phyloP scores from a whole-genome alignment of 1,139 yeast species.

The Yamadazyma jaroonii region DNA sequence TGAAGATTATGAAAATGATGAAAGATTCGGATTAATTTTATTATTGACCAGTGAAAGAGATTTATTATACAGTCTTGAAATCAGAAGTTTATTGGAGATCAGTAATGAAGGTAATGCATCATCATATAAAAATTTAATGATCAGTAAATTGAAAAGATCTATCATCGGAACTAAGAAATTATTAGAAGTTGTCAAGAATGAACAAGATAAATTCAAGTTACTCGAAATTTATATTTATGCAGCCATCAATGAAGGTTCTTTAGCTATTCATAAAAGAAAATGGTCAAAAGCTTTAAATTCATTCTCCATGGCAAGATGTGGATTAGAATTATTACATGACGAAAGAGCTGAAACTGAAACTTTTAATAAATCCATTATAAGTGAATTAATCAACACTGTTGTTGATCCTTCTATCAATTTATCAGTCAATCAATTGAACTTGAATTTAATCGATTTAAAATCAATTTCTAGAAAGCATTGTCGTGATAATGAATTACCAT shows the following conservation, averaged over 20 bases:
- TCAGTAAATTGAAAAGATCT: constrained; percentile 70
- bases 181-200: constrained; percentile 35
- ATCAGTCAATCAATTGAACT: constrained; percentile 46
- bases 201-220: constrained; percentile 28
- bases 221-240: constrained; percentile 62
- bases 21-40: constrained; percentile 45
- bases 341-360: constrained; percentile 17
- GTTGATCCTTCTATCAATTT: constrained; percentile 69
- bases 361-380: constrained; percentile 41
- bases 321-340: constrained; percentile 48
- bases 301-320: constrained; percentile 61
- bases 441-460: constrained; percentile 35
- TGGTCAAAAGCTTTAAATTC: constrained; percentile 55
- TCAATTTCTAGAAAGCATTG: constrained; percentile 46
- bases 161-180: constrained; percentile 43
- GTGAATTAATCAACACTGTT: constrained; percentile 56
- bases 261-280: constrained; percentile 54
- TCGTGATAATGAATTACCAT: constrained; percentile 24
- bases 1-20: constrained; percentile 47
- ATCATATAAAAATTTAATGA: constrained; percentile 50
- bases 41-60: constrained; percentile 67
- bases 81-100: constrained; percentile 55
- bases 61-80: constrained; percentile 64
- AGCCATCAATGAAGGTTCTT: constrained; percentile 59
- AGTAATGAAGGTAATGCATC: constrained; percentile 38